phyloP scores from a whole-genome alignment of 2,329 filamentous ascomycete species.

The Pestalotiopsis sp. region DNA sequence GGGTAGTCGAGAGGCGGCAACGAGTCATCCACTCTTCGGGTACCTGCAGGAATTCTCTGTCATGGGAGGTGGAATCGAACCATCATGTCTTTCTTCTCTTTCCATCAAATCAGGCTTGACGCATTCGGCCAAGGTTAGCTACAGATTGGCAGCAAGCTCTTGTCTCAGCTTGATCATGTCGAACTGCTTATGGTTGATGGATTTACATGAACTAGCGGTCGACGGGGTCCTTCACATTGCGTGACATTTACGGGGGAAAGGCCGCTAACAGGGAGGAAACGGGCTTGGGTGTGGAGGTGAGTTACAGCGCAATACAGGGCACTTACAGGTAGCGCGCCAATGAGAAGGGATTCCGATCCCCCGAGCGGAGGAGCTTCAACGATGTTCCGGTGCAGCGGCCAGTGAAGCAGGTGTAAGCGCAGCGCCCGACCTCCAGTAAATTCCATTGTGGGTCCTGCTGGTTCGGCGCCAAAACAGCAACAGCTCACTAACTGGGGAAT shows the following conservation, averaged over 20 bases:
- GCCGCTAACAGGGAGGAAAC: not conserved
- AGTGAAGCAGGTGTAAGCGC: constrained; percentile 2
- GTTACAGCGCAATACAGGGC: not conserved
- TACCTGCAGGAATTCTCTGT: too few relatives aligned
- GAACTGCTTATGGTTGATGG: not conserved
- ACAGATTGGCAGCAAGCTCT: not conserved
- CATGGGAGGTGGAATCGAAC: not conserved
- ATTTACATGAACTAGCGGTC: not conserved
- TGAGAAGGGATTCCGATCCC: not conserved
- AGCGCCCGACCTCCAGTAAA: not conserved
- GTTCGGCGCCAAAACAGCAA: not conserved
- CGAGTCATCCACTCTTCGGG: too few relatives aligned
- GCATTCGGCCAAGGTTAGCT: not conserved
- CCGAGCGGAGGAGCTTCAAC: constrained; percentile 7
- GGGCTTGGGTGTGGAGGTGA: not conserved
- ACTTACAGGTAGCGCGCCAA: constrained; percentile 3
- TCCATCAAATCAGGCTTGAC: not conserved
- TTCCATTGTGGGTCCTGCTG: not conserved
- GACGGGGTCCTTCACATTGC: not conserved
- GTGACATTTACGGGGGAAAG: constrained; percentile 4
- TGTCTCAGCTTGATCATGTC: not conserved
- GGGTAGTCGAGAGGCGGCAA: too few relatives aligned
- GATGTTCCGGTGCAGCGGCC: constrained; percentile 3
- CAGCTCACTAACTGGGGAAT: not conserved
- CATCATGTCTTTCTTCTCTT: not conserved